Evolutionary conservation across 164 flowering plant genomes (phyloP), one percentile per base, ranked within the genome.

Genomic region (Berberis thunbergii): DNA sequence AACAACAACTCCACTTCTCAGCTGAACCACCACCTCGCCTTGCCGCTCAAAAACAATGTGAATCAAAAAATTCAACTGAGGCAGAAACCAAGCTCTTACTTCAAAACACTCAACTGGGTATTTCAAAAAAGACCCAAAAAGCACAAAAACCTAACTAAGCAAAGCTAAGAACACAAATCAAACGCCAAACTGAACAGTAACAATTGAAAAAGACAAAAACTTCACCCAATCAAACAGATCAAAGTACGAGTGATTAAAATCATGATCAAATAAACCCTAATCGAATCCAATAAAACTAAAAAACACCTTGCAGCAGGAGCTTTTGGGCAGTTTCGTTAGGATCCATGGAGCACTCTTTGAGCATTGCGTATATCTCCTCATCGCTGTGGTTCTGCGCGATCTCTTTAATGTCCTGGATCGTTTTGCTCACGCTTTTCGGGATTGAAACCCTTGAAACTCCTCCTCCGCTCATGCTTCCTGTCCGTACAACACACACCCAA

Each of bases 331-430:
- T 82, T 66, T 91, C 97, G 64, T 91, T 85, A 73, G 97, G 97
- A 83, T 91, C 97, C 96, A 88, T 91, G 53, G 75, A 65, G 56
- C 97, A 91, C 58, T 91, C 96, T 61, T 74, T 81, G 60, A 91
- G 93, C 94, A 86, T 88, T 79, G 94, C 87, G 59, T 85, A 80
- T 64, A 91, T 81, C 75, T 91, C 97, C 43, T 91, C 96, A 3
- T 91, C 94, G 65, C 72, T 65, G 68, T 85, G 88, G 64, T 78
- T 82, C 2, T 85, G 81, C 2, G 90, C 75, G 86, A 84, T 83
- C 87, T 88, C 97, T 78, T 87, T 89, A 41, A 91, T 78, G 75
- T 79, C 72, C 59, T 89, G 84, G 80, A 91, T 87, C 76, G 71
- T 79, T 73, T 83, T 83, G 77, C 70, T 66, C 12, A 78, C 73